Evolutionary conservation across 495 filamentous ascomycete genomes (phyloP).

Genomic region (Penicillium longicatenatum): DNA sequence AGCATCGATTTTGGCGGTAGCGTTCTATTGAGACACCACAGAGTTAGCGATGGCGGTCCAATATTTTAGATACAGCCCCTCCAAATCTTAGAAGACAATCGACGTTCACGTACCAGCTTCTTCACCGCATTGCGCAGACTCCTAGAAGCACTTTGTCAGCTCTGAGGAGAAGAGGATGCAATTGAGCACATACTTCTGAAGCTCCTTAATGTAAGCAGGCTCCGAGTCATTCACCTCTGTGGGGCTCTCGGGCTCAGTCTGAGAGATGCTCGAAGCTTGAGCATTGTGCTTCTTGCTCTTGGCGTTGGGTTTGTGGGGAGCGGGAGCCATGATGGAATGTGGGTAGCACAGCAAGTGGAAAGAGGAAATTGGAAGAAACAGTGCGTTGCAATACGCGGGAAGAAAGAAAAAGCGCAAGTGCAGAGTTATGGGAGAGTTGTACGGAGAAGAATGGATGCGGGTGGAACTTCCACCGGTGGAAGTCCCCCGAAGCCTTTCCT

Average conservation of each 20-base stretch:
- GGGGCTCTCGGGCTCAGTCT: slow-evolving; percentile 35
- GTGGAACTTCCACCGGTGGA: slow-evolving; percentile 35
- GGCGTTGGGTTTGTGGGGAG: slow-evolving; percentile 44
- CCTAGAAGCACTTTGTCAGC: slow-evolving; percentile 46
- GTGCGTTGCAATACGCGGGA: background rate
- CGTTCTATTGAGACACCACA: slow-evolving; percentile 53
- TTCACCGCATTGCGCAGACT: slow-evolving; percentile 83
- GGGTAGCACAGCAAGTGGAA: slow-evolving; percentile 24
- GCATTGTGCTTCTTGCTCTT: slow-evolving; percentile 33
- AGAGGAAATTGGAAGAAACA: background rate
- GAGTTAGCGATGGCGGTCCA: slow-evolving; percentile 8
- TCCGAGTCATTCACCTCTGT: slow-evolving; percentile 64
- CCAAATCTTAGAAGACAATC: slow-evolving; percentile 2
- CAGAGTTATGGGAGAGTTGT: slow-evolving; percentile 11
- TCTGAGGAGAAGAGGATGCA: background rate
- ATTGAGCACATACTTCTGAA: slow-evolving; percentile 69
- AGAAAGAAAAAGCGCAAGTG: slow-evolving; percentile 16
- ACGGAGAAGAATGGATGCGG: slow-evolving; percentile 36
- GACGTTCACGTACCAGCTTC: slow-evolving; percentile 71
- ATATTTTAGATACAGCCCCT: background rate
- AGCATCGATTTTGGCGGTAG: slow-evolving; percentile 74
- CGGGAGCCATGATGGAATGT: slow-evolving; percentile 45
- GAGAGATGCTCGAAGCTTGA: slow-evolving; percentile 32
- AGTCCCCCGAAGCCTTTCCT: slow-evolving; percentile 41
- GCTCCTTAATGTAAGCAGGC: slow-evolving; percentile 76